Evolutionary conservation across 2,329 filamentous ascomycete species (phyloP).

Genomic region (Fusarium buharicum): DNA sequence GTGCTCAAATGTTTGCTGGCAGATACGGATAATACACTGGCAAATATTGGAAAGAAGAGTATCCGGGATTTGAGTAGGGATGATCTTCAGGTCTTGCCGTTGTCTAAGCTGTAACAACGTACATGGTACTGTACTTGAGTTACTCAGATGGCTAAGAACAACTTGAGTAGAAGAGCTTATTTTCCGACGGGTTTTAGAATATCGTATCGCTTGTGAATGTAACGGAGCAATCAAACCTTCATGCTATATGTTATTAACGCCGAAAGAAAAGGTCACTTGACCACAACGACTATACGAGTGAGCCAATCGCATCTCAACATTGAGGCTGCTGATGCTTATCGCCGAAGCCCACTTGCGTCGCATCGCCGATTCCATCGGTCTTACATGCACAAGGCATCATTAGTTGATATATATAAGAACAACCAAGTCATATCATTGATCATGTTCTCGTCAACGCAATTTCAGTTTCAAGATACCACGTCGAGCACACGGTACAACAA

Average conservation of each 20-base stretch:
- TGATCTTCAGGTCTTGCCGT: slow-evolving; percentile 30
- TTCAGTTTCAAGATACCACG: fast-evolving
- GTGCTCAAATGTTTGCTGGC: slow-evolving; percentile 56
- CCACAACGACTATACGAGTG: background rate
- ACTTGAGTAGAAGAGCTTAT: too few species aligned
- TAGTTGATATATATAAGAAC: background rate
- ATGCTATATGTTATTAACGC: too few species aligned
- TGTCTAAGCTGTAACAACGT: slow-evolving; percentile 9
- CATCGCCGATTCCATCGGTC: background rate
- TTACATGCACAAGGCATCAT: background rate
- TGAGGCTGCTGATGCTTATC: slow-evolving; percentile 2
- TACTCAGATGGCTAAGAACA: too few species aligned
- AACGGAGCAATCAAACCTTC: too few species aligned
- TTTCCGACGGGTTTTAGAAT: too few species aligned
- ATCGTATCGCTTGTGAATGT: too few species aligned
- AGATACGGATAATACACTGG: slow-evolving; percentile 64
- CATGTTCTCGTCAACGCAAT: background rate
- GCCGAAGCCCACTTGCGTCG: slow-evolving; percentile 21
- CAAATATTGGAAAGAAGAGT: slow-evolving; percentile 61
- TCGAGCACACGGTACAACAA: background rate
- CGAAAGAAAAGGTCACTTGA: background rate
- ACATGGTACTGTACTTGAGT: too few species aligned
- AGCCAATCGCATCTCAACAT: background rate
- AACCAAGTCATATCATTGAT: too few species aligned
- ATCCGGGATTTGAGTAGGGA: slow-evolving; percentile 42